Base-by-base conservation (phyloP, 306 rosid genomes). In the Corylus heterophylla region DNA sequence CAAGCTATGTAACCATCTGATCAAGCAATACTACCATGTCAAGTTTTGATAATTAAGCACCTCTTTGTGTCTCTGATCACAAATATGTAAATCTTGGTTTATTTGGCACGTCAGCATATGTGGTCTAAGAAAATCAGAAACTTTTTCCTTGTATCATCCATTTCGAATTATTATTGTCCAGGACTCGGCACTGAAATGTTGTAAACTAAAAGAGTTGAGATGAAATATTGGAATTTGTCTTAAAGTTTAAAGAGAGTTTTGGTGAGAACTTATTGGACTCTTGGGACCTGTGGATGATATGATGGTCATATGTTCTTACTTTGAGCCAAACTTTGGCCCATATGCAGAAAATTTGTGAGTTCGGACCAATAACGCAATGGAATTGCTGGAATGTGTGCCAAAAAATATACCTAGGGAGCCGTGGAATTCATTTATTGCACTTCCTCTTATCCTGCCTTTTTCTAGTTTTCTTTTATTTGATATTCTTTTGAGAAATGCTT, bases 1-100 rank as follows among this genome's bases (percentile, higher is more conserved):
- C 18, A 56, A 37, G 27, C 66, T 54, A 82, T 56, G 64, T 69
- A 58, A 27, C 63, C 80, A 50, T 42, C 31, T 35, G 59, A 47
- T 67, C 58, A 64, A 73, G 58, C 49, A 4, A 8, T 42, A 52
- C 72, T 42, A 42, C 72, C 8, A 18, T n/a, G 31, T 44, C 25
- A 12, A 67, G 14, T 67, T 18, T 25, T 17, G 51, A 67, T 17
- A 39, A 25, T n/a, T 7, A 1, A 39, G 16, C 29, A 67, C 72
- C 11, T 37, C 72, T 67, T 42, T 67, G 51, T 67, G 42, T 67
- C 29, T 59, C 37, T 25, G 39, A 20, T 59, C 37, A 59, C 16
- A 29, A 59, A 59, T 20, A 11, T 11, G 12, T 59, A 22, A 25
- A 59, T 22, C 48, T 18, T 29, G 47, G 70, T 35, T 35, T 35